These are phyloP conservation scores for Cystobasidium slooffiae DNA, from an alignment of 1,284 basidiomycete genomes.

Conservation along the genomic window DNA sequence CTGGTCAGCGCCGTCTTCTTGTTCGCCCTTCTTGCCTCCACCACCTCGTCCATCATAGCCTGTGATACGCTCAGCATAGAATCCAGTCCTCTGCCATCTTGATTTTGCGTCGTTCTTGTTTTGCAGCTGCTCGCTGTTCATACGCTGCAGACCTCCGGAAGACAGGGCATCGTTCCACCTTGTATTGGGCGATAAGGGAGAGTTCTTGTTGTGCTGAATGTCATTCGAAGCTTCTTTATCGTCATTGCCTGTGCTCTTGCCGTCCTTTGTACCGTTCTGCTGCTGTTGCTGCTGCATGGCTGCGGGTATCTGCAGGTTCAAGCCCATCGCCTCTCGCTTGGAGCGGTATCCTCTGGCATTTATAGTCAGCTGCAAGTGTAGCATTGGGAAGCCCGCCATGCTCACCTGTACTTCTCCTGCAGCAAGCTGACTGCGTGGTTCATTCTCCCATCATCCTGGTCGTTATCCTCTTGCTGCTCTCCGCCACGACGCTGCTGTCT, in stretches of 20 bases:
- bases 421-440: constrained; percentile 30
- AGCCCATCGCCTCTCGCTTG: neutral
- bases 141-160: constrained; percentile 30
- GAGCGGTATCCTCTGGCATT: neutral
- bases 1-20: constrained; percentile 43
- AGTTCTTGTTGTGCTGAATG: constrained; percentile 24
- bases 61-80: constrained; percentile 50
- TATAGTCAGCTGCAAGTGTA: too few species aligned
- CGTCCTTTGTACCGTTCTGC: neutral
- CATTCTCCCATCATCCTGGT: neutral
- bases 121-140: constrained; percentile 44
- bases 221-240: constrained; percentile 25
- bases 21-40: constrained; percentile 36
- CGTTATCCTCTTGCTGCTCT: constrained; percentile 12
- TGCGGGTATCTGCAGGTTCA: neutral
- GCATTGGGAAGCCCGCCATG: too few species aligned
- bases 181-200: constrained; percentile 47
- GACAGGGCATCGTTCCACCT: constrained; percentile 51
- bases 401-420: constrained; percentile 49
- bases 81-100: constrained; percentile 50
- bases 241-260: neutral
- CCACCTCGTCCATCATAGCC: constrained; percentile 34
- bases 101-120: constrained; percentile 50
- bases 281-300: constrained; percentile 7
- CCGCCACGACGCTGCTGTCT: neutral